Evolutionary conservation across 2,329 filamentous ascomycete species (phyloP).

Genomic region (Fusarium beomiforme): DNA sequence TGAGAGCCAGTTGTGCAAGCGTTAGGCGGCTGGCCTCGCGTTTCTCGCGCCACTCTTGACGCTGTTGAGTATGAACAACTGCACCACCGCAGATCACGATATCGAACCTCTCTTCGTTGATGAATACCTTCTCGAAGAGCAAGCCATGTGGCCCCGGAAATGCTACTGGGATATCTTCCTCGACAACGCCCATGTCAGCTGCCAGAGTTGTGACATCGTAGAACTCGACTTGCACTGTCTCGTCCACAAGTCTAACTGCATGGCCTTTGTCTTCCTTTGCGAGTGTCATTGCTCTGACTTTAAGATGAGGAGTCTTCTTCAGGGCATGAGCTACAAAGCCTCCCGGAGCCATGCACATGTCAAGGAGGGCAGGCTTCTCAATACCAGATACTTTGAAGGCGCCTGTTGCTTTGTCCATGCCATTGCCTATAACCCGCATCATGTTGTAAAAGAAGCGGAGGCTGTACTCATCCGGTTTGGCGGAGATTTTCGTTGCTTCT

Average conservation of each 20-base stretch:
- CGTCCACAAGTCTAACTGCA: slow-evolving; percentile 43
- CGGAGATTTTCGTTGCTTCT: slow-evolving; percentile 50
- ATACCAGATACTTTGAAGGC: slow-evolving; percentile 43
- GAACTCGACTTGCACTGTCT: slow-evolving; percentile 20
- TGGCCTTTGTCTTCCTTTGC: slow-evolving; percentile 51
- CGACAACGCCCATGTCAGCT: slow-evolving; percentile 52
- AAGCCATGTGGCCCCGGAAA: slow-evolving; percentile 42
- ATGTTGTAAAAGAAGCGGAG: slow-evolving; percentile 50
- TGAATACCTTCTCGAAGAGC: neutral
- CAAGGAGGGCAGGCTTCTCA: slow-evolving; percentile 52
- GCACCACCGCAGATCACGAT: slow-evolving; percentile 60
- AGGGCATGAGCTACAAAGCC: slow-evolving; percentile 57
- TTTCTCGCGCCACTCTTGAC: slow-evolving; percentile 45
- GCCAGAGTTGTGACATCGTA: slow-evolving; percentile 64
- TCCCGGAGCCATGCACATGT: slow-evolving; percentile 66
- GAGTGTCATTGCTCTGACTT: slow-evolving; percentile 54
- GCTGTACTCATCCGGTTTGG: slow-evolving; percentile 42
- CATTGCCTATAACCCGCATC: slow-evolving; percentile 55
- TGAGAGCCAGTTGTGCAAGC: slow-evolving; percentile 55
- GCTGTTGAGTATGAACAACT: slow-evolving; percentile 53
- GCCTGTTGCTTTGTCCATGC: slow-evolving; percentile 51
- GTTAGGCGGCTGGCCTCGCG: slow-evolving; percentile 52
- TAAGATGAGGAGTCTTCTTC: slow-evolving; percentile 47
- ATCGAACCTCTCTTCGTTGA: slow-evolving; percentile 45
- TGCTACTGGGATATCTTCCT: slow-evolving; percentile 41